Evolutionary conservation across 768 basidiomycete genomes (phyloP).

Genomic region (Inosperma sp.): DNA sequence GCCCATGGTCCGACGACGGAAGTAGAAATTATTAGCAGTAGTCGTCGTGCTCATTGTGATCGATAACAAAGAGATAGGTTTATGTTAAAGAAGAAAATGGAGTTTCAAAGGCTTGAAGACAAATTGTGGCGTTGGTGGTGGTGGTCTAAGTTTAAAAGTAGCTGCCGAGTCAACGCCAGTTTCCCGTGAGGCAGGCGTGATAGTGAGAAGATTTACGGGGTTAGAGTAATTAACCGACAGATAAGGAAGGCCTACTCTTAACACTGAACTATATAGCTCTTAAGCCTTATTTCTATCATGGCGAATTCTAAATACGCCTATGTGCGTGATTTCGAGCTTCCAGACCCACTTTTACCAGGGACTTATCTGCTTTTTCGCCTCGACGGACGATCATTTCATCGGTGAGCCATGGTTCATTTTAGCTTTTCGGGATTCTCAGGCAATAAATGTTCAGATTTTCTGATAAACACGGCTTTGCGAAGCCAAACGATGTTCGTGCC

Average conservation of each 20-base stretch:
- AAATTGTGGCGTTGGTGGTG: slow-evolving; percentile 2
- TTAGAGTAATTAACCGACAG: slow-evolving; percentile 1
- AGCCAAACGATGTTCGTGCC: slow-evolving; percentile 89
- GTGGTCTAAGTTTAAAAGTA: slow-evolving; percentile 3
- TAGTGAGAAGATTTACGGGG: slow-evolving; percentile 6
- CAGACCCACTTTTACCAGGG: slow-evolving; percentile 78
- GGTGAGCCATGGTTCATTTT: slow-evolving; percentile 42
- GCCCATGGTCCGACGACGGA: slow-evolving; percentile 70
- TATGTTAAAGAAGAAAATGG: too few relatives aligned
- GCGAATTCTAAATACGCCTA: slow-evolving; percentile 92
- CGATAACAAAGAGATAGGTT: neutral
- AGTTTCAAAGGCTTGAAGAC: too few relatives aligned
- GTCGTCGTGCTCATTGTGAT: slow-evolving; percentile 37
- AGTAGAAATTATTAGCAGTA: slow-evolving; percentile 43
- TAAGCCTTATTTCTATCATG: slow-evolving; percentile 45
- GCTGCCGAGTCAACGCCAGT: slow-evolving; percentile 3
- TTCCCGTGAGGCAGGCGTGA: slow-evolving; percentile 9
- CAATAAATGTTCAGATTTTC: slow-evolving; percentile 58
- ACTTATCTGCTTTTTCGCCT: slow-evolving; percentile 83
- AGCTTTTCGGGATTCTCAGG: neutral
- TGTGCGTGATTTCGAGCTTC: slow-evolving; percentile 84
- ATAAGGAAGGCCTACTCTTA: slow-evolving; percentile 3
- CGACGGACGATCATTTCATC: slow-evolving; percentile 93
- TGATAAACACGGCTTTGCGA: slow-evolving; percentile 72
- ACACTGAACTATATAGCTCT: slow-evolving; percentile 1